These are phyloP conservation scores for Nannochloris sp. DNA, from an alignment of 139 green algal species.

Conservation along the genomic window DNA sequence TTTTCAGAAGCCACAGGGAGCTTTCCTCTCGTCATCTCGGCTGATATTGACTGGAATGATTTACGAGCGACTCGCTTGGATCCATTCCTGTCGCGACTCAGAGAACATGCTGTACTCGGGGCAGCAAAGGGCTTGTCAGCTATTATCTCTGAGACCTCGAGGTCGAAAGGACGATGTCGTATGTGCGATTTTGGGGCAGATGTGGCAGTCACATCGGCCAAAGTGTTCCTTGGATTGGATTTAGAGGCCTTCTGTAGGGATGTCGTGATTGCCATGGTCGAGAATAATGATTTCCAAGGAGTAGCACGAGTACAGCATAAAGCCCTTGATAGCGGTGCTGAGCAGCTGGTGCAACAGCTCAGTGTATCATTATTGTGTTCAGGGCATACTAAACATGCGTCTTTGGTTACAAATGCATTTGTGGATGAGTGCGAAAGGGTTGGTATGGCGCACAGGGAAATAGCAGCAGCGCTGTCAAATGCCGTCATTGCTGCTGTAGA, in stretches of 20 bases:
- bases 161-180: too few relatives aligned
- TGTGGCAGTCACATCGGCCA: background rate
- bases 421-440: background rate
- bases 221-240: background rate
- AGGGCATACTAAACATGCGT: background rate
- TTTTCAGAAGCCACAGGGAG: too few relatives aligned
- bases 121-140: too few relatives aligned
- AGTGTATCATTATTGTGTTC: background rate
- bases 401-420: background rate
- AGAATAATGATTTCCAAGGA: background rate
- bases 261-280: background rate
- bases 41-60: too few relatives aligned
- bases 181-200: background rate
- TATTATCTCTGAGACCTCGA: too few relatives aligned
- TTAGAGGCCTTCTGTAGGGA: background rate
- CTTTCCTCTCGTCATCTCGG: too few relatives aligned
- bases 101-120: too few relatives aligned
- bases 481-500: slow-evolving; percentile 2
- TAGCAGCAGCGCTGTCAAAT: background rate
- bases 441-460: background rate
- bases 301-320: background rate
- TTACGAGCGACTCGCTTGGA: too few relatives aligned
- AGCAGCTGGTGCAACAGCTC: background rate
- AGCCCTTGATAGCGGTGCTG: background rate
- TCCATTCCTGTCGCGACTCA: too few relatives aligned